A percentile compares a stretch with the other conserved stretches of the same genome.
Conservation (phyloP, 192 early-diverging fungal species). For the Cladochytrium replicatum region DNA sequence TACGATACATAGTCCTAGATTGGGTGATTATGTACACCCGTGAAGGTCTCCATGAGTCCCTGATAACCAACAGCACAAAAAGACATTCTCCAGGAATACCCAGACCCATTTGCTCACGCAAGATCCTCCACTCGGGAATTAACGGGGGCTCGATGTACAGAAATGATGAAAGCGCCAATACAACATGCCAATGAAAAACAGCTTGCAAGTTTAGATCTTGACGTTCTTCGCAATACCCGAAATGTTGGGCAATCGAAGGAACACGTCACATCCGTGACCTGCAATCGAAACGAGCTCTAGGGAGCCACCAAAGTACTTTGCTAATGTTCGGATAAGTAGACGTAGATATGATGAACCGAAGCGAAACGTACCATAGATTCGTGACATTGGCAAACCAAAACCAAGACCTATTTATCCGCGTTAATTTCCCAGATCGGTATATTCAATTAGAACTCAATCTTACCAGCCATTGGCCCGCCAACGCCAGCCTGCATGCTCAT, state of each 20-base stretch:
- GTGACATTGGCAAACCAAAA: constrained; percentile 77
- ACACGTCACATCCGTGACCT: constrained; percentile 89
- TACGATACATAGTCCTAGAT: no score
- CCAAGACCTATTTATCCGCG: constrained; percentile 35
- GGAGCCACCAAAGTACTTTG: constrained; percentile 87
- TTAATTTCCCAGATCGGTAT: background rate
- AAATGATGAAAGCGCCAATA: no score
- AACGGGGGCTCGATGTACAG: no score
- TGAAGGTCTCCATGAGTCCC: no score
- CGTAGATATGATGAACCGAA: background rate
- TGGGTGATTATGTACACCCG: no score
- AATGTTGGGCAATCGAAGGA: constrained; percentile 80
- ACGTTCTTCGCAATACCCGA: constrained; percentile 45
- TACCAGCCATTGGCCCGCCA: constrained; percentile 83
- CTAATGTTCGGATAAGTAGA: constrained; percentile 21
- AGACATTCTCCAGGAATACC: no score
- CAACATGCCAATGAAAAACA: no score
- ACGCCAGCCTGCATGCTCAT: constrained; percentile 77
- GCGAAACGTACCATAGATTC: constrained; percentile 53
- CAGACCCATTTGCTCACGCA: no score
- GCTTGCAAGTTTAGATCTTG: constrained; percentile 47
- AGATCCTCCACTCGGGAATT: no score
- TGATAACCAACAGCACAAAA: no score
- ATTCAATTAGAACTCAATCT: background rate
- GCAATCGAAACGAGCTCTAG: constrained; percentile 72